These are phyloP conservation scores for Umbellularia californica DNA, from an alignment of 164 flowering plant species.

Conservation along the genomic window DNA sequence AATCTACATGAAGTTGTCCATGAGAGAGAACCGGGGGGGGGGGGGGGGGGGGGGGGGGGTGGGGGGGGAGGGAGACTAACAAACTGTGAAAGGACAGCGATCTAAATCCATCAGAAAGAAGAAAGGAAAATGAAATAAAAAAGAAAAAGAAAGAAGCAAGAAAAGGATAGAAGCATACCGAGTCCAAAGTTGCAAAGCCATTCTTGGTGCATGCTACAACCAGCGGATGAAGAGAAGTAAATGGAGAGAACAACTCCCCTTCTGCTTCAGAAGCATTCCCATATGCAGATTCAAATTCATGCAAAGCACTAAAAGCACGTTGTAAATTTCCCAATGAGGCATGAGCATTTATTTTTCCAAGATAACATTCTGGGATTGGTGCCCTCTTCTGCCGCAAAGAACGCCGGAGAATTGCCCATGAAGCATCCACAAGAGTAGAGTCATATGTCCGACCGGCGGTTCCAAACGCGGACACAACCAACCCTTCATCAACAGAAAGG, in stretches of 20 bases:
- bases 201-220: constrained; percentile 80
- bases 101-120: neutral
- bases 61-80: too few relatives aligned
- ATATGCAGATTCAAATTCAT: constrained; percentile 67
- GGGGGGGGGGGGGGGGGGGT: too few relatives aligned
- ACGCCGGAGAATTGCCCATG: constrained; percentile 74
- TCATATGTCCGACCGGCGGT: constrained; percentile 73
- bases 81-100: too few relatives aligned
- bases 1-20: too few relatives aligned
- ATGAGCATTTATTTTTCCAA: constrained; percentile 70
- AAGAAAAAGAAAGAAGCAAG: neutral
- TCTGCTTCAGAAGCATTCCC: constrained; percentile 38
- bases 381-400: constrained; percentile 70
- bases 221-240: constrained; percentile 73
- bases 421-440: constrained; percentile 67
- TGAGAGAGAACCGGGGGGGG: too few relatives aligned
- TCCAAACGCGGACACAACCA: constrained; percentile 61
- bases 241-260: constrained; percentile 80
- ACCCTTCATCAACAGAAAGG: constrained; percentile 79
- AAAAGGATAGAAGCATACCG: constrained; percentile 37
- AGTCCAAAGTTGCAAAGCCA: constrained; percentile 85
- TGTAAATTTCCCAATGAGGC: constrained; percentile 70
- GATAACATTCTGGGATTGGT: constrained; percentile 69
- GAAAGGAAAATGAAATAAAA: neutral
- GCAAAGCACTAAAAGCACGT: constrained; percentile 66